A percentile compares a stretch with the other conserved stretches of the same genome.
phyloP scores from a whole-genome alignment of 2,329 filamentous ascomycete genomes.

The Trichoderma harzianum region DNA sequence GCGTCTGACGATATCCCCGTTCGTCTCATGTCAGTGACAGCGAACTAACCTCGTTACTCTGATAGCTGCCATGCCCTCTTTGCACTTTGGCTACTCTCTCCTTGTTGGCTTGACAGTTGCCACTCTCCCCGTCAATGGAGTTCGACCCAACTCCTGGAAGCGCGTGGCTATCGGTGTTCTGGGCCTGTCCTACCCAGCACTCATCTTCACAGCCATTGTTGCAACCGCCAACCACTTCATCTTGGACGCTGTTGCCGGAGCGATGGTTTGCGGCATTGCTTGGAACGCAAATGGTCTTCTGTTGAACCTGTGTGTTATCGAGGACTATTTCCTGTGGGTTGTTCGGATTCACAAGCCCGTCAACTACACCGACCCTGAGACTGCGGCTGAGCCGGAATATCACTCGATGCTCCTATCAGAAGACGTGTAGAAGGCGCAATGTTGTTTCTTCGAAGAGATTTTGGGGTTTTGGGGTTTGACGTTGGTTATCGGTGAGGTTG shows the following conservation, averaged over 20 bases:
- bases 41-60: background rate
- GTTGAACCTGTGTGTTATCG: conserved; percentile 61
- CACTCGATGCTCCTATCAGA: conserved; percentile 20
- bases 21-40: background rate
- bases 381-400: conserved; percentile 34
- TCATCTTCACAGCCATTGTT: conserved; percentile 65
- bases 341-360: conserved; percentile 64
- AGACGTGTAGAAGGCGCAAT: background rate
- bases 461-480: background rate
- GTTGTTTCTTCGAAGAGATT: background rate
- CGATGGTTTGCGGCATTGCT: conserved; percentile 60
- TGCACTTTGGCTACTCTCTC: conserved; percentile 73
- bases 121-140: conserved; percentile 58
- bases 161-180: conserved; percentile 43
- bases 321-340: conserved; percentile 64
- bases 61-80: conserved; percentile 67
- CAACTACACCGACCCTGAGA: conserved; percentile 38
- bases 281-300: conserved; percentile 56
- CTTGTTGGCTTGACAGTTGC: conserved; percentile 68
- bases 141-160: conserved; percentile 49
- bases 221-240: conserved; percentile 72
- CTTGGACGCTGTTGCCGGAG: conserved; percentile 67
- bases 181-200: conserved; percentile 61
- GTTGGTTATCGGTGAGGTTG: background rate
- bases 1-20: conserved; percentile 22